Evolutionary conservation across 192 early-diverging fungal species (phyloP).

Genomic region (Funneliformis geosporum): DNA sequence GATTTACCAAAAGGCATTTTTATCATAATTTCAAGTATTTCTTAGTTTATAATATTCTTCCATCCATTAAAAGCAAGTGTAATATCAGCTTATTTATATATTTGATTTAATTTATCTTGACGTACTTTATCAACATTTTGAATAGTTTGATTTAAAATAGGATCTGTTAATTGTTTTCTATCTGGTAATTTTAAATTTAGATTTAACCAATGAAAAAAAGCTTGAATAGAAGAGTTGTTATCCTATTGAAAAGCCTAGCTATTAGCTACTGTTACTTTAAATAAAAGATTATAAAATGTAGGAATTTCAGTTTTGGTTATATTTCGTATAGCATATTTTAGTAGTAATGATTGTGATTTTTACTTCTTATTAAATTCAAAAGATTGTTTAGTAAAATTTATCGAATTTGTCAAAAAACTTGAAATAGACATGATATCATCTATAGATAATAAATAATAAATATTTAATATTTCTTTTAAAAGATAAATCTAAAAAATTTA

Average conservation of each 20-base stretch:
- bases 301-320: not conserved
- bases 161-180: not conserved
- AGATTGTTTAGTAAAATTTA: no score
- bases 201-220: slow-evolving; percentile 16
- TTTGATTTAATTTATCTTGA: not conserved
- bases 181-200: not conserved
- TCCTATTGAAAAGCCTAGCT: not conserved
- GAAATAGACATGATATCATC: no score
- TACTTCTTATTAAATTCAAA: no score
- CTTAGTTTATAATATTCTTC: slow-evolving; percentile 21
- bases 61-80: slow-evolving; percentile 13
- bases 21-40: slow-evolving; percentile 3
- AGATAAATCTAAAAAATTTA: no score
- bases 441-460: no score
- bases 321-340: no score
- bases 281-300: not conserved
- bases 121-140: not conserved
- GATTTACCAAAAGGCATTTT: not conserved
- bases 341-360: no score
- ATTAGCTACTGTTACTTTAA: not conserved
- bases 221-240: not conserved
- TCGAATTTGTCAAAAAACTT: no score
- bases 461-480: no score
- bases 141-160: not conserved
- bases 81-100: not conserved